Evolutionary conservation across 306 rosid genomes (phyloP).

Genomic region (Casuarina cunninghamiana): DNA sequence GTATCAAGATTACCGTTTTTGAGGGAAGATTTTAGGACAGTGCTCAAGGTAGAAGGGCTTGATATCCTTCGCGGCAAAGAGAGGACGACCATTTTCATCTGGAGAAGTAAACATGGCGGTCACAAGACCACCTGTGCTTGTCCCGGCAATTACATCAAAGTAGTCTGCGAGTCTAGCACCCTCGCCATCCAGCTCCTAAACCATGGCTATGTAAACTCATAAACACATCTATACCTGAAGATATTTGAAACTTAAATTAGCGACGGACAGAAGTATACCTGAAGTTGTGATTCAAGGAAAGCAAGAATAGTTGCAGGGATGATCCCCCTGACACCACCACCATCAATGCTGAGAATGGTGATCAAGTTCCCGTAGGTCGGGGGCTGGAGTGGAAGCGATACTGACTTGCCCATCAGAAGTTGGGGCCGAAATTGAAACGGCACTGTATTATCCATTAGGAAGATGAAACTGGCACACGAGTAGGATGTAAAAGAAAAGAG

Average conservation of each 20-base stretch:
- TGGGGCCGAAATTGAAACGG: too few relatives aligned
- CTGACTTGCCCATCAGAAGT: too few relatives aligned
- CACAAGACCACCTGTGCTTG: conserved; percentile 71
- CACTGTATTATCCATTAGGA: too few relatives aligned
- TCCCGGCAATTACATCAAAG: conserved; percentile 67
- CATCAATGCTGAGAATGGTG: conserved; percentile 78
- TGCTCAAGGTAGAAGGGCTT: conserved; percentile 50
- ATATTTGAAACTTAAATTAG: too few relatives aligned
- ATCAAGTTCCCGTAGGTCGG: conserved; percentile 65
- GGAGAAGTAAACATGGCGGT: conserved; percentile 66
- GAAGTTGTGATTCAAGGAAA: conserved; percentile 66
- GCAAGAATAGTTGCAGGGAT: conserved; percentile 66
- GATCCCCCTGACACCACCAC: conserved; percentile 80
- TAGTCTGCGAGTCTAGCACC: conserved; percentile 71
- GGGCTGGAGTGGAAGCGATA: conserved; percentile 38
- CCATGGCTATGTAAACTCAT: background rate
- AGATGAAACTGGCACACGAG: too few relatives aligned
- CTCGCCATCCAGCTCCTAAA: conserved; percentile 63
- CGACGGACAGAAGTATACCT: conserved; percentile 18
- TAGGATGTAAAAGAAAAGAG: too few relatives aligned
- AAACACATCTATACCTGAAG: too few relatives aligned
- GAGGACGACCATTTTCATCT: conserved; percentile 45
- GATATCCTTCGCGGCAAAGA: conserved; percentile 57
- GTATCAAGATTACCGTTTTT: conserved; percentile 21
- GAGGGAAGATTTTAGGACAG: conserved; percentile 53